Evolutionary conservation across 805 yeast genomes (phyloP).

Genomic region (Lachancea sp.): DNA sequence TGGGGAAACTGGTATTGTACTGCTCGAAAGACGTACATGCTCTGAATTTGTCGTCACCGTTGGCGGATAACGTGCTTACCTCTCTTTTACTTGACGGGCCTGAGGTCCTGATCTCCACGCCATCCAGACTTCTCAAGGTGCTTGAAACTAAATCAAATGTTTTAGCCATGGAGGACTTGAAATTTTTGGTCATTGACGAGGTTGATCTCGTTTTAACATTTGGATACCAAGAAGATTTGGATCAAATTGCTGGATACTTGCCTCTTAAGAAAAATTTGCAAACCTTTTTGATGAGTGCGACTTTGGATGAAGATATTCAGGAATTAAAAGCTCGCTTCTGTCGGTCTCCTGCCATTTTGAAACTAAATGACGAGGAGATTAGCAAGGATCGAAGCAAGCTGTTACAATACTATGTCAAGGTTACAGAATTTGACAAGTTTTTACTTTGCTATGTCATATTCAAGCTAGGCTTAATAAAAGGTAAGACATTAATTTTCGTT

Average conservation of each 20-base stretch:
- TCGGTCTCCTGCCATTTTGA: constrained; percentile 72
- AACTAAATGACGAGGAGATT: constrained; percentile 64
- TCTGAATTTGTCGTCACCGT: constrained; percentile 53
- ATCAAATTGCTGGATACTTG: constrained; percentile 53
- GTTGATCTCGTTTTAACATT: constrained; percentile 86
- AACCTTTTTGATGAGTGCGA: constrained; percentile 93
- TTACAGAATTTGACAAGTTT: constrained; percentile 87
- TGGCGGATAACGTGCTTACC: constrained; percentile 62
- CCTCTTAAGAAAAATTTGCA: constrained; percentile 75
- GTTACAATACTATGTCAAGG: constrained; percentile 79
- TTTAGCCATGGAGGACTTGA: constrained; percentile 50
- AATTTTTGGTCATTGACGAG: constrained; percentile 83
- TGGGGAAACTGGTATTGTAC: constrained; percentile 60
- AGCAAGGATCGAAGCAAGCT: constrained; percentile 50
- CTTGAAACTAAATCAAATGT: constrained; percentile 42
- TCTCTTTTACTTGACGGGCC: constrained; percentile 71
- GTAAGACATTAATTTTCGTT: constrained; percentile 85
- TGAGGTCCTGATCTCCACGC: constrained; percentile 80
- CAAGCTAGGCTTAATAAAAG: constrained; percentile 80
- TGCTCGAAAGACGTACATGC: constrained; percentile 60
- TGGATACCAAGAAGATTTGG: constrained; percentile 84
- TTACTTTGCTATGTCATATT: constrained; percentile 84
- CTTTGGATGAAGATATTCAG: constrained; percentile 80
- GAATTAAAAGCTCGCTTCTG: constrained; percentile 72
- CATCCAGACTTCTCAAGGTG: constrained; percentile 60